A percentile compares a stretch with the other conserved stretches of the same genome.
Conservation (phyloP, 2,329 filamentous ascomycete species). For the Sarocladium strictum region DNA sequence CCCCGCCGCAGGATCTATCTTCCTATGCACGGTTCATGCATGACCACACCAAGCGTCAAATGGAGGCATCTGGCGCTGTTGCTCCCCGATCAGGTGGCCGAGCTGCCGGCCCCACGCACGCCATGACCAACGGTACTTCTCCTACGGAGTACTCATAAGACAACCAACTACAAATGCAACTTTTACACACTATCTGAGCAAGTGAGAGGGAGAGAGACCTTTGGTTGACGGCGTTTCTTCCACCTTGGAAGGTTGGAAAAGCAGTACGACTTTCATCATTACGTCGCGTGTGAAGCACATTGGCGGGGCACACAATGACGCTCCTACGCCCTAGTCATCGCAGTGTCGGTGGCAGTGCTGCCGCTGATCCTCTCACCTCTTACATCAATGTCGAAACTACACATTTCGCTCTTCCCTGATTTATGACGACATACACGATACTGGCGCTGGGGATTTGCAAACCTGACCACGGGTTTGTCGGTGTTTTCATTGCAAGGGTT, state of each 20-base stretch:
- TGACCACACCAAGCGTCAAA: conserved; percentile 59
- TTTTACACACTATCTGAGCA: too few relatives aligned
- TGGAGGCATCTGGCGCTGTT: conserved; percentile 45
- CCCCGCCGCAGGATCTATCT: conserved; percentile 41
- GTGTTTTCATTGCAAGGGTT: not conserved
- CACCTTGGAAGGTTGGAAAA: not conserved
- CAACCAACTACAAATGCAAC: too few relatives aligned
- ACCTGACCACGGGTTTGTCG: not conserved
- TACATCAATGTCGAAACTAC: not conserved
- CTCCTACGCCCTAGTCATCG: not conserved
- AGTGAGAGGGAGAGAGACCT: too few relatives aligned
- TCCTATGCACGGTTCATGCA: conserved; percentile 58
- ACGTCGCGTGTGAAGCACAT: not conserved
- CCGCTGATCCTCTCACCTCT: not conserved
- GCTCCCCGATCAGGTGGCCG: conserved; percentile 14
- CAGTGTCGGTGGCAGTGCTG: not conserved
- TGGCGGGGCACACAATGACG: not conserved
- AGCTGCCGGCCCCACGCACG: conserved; percentile 11
- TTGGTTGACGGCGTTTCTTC: not conserved
- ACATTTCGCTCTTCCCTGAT: not conserved
- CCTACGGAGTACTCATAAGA: conserved; percentile 14
- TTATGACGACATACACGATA: conserved; percentile 2
- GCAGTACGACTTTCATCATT: not conserved
- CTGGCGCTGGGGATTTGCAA: not conserved
- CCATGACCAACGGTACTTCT: conserved; percentile 24